phyloP scores from a whole-genome alignment of 2,329 filamentous ascomycete species.

The Ceratocystis cacaofunesta region DNA sequence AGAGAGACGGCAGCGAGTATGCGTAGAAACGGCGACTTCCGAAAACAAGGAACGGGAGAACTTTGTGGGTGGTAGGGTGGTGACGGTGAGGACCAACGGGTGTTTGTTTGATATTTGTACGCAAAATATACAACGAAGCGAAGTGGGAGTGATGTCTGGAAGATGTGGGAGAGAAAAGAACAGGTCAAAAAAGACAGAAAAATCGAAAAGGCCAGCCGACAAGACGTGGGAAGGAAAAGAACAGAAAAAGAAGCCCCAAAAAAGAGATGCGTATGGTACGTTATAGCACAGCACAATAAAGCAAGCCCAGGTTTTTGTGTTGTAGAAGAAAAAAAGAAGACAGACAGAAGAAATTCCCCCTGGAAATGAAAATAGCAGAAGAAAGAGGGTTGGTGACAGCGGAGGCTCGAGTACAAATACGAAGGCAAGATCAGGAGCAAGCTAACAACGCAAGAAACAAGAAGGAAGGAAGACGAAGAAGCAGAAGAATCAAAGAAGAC shows the following conservation, averaged over 20 bases:
- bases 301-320: not conserved
- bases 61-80: not conserved
- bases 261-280: not conserved
- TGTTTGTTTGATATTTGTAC: not conserved
- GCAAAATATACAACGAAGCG: not conserved
- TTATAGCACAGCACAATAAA: not conserved
- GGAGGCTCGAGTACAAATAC: slow-evolving; percentile 14
- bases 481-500: not conserved
- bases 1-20: not conserved
- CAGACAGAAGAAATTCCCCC: slow-evolving; percentile 7
- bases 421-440: not conserved
- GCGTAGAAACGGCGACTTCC: not conserved
- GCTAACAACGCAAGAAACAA: not conserved
- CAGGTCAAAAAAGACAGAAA: not conserved
- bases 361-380: slow-evolving; percentile 3
- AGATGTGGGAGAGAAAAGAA: not conserved
- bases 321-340: slow-evolving; percentile 2
- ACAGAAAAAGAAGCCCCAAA: slow-evolving; percentile 3
- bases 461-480: not conserved
- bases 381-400: slow-evolving; percentile 8
- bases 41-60: not conserved
- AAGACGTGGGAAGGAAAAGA: not conserved
- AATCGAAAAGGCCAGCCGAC: slow-evolving; percentile 2
- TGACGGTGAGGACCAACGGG: not conserved
- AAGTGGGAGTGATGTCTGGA: not conserved